Percentiles rank a stretch among this genome's conserved stretches.
Evolutionary conservation across 2,329 filamentous ascomycete species (phyloP).

Genomic region (Pseudogymnoascus sp.): DNA sequence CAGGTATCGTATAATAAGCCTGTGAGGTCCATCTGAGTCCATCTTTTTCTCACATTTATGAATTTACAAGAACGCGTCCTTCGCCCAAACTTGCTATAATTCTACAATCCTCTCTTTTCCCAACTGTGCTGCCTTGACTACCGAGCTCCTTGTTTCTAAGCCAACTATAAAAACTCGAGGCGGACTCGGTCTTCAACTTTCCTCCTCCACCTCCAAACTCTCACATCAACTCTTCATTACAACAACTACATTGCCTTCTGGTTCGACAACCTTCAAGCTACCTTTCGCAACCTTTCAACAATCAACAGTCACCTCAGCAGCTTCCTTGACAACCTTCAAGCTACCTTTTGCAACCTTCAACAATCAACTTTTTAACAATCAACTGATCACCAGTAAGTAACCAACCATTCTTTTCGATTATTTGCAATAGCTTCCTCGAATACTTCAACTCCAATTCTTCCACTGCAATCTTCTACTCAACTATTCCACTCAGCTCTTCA

Average conservation of each 20-base stretch:
- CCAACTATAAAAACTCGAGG: slow-evolving; percentile 1
- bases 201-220: not conserved
- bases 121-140: not conserved
- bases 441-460: not conserved
- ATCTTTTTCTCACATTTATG: slow-evolving; percentile 4
- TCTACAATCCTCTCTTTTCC: not conserved
- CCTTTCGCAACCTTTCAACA: not conserved
- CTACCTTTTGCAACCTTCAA: not conserved
- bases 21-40: not conserved
- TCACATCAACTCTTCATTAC: not conserved
- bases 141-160: not conserved
- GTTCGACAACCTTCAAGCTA: not conserved
- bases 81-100: not conserved
- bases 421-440: not conserved
- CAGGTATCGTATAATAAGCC: not conserved
- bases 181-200: not conserved
- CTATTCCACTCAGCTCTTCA: not conserved
- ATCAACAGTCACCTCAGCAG: too few species aligned
- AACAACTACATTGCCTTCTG: not conserved
- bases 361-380: not conserved
- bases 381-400: not conserved
- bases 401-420: not conserved
- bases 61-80: not conserved
- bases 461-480: not conserved
- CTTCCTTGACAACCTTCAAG: not conserved